Evolutionary conservation across 2,329 filamentous ascomycete species (phyloP).

Genomic region (Epichloe glyceriae): DNA sequence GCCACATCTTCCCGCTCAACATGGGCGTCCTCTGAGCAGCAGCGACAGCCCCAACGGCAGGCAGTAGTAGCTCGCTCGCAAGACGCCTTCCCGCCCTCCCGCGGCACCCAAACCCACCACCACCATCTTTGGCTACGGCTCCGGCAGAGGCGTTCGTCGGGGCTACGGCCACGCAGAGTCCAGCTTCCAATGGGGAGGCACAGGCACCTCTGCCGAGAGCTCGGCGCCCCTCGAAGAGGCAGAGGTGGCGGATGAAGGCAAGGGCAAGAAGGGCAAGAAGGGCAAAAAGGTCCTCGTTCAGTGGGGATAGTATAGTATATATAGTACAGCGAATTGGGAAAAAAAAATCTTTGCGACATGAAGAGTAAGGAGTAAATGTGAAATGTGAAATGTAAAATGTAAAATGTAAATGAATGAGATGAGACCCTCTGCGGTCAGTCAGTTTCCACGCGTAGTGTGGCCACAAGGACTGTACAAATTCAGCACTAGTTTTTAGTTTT

Average conservation of each 20-base stretch:
- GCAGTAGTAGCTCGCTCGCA: slow-evolving; percentile 19
- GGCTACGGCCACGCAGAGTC: slow-evolving; percentile 37
- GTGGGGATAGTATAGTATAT: slow-evolving; percentile 34
- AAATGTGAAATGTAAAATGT: too few species aligned
- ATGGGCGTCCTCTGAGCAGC: slow-evolving; percentile 15
- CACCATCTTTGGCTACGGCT: slow-evolving; percentile 49
- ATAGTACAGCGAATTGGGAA: too few species aligned
- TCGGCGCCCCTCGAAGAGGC: slow-evolving; percentile 11
- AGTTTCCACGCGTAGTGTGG: too few species aligned
- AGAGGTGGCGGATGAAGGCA: slow-evolving; percentile 19
- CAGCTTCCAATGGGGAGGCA: slow-evolving; percentile 39
- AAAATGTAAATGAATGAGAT: too few species aligned
- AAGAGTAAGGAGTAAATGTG: too few species aligned
- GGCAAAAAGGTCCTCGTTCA: slow-evolving; percentile 49
- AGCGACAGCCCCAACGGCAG: slow-evolving; percentile 21
- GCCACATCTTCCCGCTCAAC: slow-evolving; percentile 12
- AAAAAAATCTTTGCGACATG: too few species aligned
- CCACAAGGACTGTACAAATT: too few species aligned
- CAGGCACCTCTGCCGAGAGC: slow-evolving; percentile 11
- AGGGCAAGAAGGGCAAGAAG: slow-evolving; percentile 43
- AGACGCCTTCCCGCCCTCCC: slow-evolving; percentile 68
- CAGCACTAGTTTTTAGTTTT: too few species aligned
- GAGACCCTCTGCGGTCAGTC: too few species aligned
- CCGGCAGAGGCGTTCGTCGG: slow-evolving; percentile 37
- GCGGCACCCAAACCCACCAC: slow-evolving; percentile 57